These are phyloP conservation scores for Cadophora gregata DNA, from an alignment of 2,329 filamentous ascomycete genomes.

Conservation along the genomic window DNA sequence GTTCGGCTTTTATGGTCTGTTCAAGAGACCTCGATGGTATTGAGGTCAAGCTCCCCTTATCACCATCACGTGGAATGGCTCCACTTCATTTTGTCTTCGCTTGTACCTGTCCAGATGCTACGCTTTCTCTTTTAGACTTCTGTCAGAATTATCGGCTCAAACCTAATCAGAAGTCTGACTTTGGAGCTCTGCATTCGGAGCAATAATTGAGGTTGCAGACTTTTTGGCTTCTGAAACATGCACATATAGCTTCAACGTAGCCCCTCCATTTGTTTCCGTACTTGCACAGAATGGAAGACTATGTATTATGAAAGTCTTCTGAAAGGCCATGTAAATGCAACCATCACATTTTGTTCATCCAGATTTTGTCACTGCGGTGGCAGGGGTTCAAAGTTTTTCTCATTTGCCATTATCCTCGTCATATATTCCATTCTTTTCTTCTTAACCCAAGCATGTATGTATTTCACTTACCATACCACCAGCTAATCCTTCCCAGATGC, in stretches of 20 bases:
- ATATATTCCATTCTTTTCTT: neutral
- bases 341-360: neutral
- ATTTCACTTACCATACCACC: neutral
- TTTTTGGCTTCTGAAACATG: neutral
- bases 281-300: neutral
- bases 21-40: neutral
- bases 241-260: neutral
- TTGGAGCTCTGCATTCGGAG: neutral
- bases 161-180: neutral
- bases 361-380: neutral
- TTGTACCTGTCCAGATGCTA: neutral
- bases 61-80: conserved; percentile 9
- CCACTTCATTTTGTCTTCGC: neutral
- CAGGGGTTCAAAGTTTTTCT: neutral
- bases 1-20: neutral
- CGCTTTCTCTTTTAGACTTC: neutral
- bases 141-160: no score
- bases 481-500: conserved; percentile 38
- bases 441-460: neutral
- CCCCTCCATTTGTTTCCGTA: neutral
- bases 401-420: neutral
- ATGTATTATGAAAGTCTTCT: neutral
- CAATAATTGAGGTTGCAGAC: neutral
- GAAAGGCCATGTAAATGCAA: no score
- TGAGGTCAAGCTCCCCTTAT: conserved; percentile 3